Evolutionary conservation across 169 alveolate species (phyloP).

Genomic region (Plasmodium gaboni): DNA sequence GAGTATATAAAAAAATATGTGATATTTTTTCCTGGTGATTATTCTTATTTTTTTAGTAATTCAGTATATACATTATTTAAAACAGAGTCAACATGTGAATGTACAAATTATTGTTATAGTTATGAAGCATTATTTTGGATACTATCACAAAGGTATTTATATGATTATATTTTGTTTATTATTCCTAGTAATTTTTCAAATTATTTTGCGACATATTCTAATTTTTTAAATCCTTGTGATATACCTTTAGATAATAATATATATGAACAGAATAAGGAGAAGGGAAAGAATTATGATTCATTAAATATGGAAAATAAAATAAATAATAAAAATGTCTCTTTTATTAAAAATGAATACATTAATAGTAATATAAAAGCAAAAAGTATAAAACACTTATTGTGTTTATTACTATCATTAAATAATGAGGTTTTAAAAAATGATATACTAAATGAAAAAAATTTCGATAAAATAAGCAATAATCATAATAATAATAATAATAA

Average conservation of each 20-base stretch:
- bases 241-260: constrained; percentile 2
- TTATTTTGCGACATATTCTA: constrained; percentile 30
- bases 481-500: not conserved
- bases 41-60: constrained; percentile 58
- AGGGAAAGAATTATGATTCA: not conserved
- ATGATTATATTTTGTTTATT: constrained; percentile 61
- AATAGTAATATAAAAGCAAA: constrained; percentile 9
- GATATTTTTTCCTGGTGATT: constrained; percentile 70
- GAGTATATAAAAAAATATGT: constrained; percentile 24
- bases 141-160: constrained; percentile 45
- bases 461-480: not conserved
- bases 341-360: not conserved
- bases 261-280: not conserved
- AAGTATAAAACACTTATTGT: constrained; percentile 30
- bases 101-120: constrained; percentile 55
- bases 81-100: constrained; percentile 16
- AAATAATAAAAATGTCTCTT: not conserved
- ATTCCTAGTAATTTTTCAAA: constrained; percentile 49
- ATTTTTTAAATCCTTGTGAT: constrained; percentile 31
- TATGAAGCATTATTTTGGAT: constrained; percentile 74
- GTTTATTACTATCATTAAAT: constrained; percentile 42
- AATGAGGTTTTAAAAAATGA: not conserved
- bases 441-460: not conserved
- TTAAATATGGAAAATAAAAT: constrained; percentile 1
- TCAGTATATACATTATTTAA: constrained; percentile 45